Conservation (phyloP, 441 rosid species). For the Gossypium trilobum region DNA sequence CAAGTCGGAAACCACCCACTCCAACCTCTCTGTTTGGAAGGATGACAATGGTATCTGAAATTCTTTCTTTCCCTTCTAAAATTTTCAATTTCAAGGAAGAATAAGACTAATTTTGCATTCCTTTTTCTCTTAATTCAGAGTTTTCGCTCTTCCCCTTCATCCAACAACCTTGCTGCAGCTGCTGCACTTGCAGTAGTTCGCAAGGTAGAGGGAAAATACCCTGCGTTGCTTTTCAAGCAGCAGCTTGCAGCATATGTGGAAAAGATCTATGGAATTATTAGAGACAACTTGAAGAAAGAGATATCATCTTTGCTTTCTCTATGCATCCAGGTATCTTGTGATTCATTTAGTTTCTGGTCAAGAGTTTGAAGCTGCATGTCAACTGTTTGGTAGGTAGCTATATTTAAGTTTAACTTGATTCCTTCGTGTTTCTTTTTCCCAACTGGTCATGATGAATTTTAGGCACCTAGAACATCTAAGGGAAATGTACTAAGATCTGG, state of each 20-base stretch:
- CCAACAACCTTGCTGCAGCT: slow-evolving; percentile 65
- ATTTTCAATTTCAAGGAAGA: slow-evolving; percentile 6
- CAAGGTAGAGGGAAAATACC: slow-evolving; percentile 91
- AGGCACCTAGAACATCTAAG: slow-evolving; percentile 92
- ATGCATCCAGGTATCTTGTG: slow-evolving; percentile 73
- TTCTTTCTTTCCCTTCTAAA: slow-evolving; percentile 8
- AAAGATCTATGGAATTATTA: slow-evolving; percentile 91
- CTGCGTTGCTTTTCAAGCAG: slow-evolving; percentile 96
- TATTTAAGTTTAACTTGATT: slow-evolving; percentile 3
- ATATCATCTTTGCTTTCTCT: slow-evolving; percentile 63
- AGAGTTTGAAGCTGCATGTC: slow-evolving; percentile 18
- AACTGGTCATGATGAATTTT: slow-evolving; percentile 22
- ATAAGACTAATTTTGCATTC: slow-evolving; percentile 8
- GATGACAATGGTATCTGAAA: slow-evolving; percentile 70
- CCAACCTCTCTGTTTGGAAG: slow-evolving; percentile 84
- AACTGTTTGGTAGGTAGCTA: background rate
- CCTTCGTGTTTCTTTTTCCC: background rate
- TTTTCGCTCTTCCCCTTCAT: slow-evolving; percentile 78
- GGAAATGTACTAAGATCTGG: slow-evolving; percentile 84
- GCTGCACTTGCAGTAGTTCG: slow-evolving; percentile 59
- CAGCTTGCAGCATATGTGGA: slow-evolving; percentile 98
- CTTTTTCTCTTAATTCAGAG: slow-evolving; percentile 39
- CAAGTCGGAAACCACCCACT: slow-evolving; percentile 56
- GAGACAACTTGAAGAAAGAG: slow-evolving; percentile 94
- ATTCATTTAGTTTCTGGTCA: slow-evolving; percentile 6